These are phyloP conservation scores for Cyberlindnera veronae DNA, from an alignment of 805 yeast species.

Conservation along the genomic window DNA sequence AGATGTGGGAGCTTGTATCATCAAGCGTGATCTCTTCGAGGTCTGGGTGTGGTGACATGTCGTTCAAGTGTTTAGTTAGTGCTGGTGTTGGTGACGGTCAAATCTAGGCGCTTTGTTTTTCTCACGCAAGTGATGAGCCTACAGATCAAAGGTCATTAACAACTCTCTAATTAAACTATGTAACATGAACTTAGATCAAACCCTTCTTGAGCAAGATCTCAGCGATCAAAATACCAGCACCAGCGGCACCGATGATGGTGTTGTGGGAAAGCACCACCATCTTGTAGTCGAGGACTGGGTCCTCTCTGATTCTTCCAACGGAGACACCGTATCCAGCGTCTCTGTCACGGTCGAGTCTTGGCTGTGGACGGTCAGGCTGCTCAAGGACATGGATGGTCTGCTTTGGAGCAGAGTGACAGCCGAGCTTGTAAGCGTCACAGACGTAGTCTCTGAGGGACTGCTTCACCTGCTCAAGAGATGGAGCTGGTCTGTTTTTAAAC, in stretches of 20 bases:
- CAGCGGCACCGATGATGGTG: slow-evolving; percentile 98
- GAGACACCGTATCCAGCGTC: slow-evolving; percentile 92
- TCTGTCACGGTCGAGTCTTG: slow-evolving; percentile 93
- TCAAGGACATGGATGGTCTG: slow-evolving; percentile 90
- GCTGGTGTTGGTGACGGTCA: neutral
- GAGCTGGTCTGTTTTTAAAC: slow-evolving; percentile 80
- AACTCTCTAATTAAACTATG: too few relatives aligned
- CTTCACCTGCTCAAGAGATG: slow-evolving; percentile 79
- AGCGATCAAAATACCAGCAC: slow-evolving; percentile 94
- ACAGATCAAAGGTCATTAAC: too few relatives aligned
- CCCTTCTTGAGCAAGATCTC: slow-evolving; percentile 80
- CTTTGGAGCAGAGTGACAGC: slow-evolving; percentile 91
- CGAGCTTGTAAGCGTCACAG: slow-evolving; percentile 76
- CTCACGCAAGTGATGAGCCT: neutral
- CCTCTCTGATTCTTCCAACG: slow-evolving; percentile 92
- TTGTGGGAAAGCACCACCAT: slow-evolving; percentile 98
- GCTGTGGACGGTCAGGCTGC: slow-evolving; percentile 93
- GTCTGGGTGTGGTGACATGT: slow-evolving; percentile 4
- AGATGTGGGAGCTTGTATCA: slow-evolving; percentile 18
- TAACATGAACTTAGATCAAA: slow-evolving; percentile 66
- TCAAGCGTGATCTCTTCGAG: slow-evolving; percentile 16
- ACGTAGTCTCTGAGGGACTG: slow-evolving; percentile 63
- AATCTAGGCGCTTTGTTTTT: neutral
- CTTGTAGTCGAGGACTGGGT: slow-evolving; percentile 88
- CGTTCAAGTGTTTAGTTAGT: neutral